These are phyloP conservation scores for Aurinia saxatilis DNA, from an alignment of 345 rosid genomes.

Conservation along the genomic window DNA sequence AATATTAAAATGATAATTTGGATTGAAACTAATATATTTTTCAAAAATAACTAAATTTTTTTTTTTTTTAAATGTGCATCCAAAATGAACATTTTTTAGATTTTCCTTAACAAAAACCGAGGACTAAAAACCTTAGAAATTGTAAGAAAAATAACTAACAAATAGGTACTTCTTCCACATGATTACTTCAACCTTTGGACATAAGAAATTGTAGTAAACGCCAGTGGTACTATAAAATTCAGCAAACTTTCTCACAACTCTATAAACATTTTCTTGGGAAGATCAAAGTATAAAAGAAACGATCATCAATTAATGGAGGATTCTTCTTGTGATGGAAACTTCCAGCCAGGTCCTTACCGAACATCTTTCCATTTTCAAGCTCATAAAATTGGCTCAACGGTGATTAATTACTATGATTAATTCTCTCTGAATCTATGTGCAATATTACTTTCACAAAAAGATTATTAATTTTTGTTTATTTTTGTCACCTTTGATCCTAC, in stretches of 20 bases:
- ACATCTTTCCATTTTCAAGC: slow-evolving; percentile 37
- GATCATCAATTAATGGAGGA: slow-evolving; percentile 22
- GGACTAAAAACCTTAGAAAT: neutral
- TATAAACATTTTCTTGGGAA: slow-evolving; percentile 6
- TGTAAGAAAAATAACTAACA: neutral
- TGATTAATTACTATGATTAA: slow-evolving; percentile 1
- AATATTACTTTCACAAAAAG: neutral
- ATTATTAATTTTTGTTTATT: too few relatives aligned
- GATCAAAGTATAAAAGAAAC: neutral
- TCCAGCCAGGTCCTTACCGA: slow-evolving; percentile 13
- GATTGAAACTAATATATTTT: too few relatives aligned
- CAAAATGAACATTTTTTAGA: too few relatives aligned
- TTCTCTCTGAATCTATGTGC: neutral
- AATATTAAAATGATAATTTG: too few relatives aligned
- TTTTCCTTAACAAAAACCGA: neutral
- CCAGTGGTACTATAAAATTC: too few relatives aligned
- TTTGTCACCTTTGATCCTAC: neutral
- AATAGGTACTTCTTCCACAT: slow-evolving; percentile 2
- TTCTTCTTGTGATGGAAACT: slow-evolving; percentile 2
- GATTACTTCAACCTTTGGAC: slow-evolving; percentile 8
- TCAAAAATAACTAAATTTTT: too few relatives aligned
- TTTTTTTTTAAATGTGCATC: too few relatives aligned
- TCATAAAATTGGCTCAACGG: slow-evolving; percentile 39
- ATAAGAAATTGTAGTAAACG: too few relatives aligned
- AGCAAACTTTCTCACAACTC: neutral